phyloP scores from a whole-genome alignment of 2,329 filamentous ascomycete species.

The Zymoseptoria passerinii region DNA sequence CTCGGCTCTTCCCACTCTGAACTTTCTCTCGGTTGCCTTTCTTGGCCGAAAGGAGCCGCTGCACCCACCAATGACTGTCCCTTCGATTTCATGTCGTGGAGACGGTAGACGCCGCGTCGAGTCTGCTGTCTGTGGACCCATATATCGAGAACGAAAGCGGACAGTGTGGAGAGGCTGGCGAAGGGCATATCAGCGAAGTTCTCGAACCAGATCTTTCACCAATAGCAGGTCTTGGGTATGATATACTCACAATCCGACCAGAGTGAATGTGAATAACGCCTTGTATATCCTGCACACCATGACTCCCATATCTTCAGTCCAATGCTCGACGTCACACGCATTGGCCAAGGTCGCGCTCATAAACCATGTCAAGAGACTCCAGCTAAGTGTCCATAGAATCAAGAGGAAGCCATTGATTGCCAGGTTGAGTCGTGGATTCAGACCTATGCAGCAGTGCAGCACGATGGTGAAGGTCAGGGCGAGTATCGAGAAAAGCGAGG shows the following conservation, averaged over 20 bases:
- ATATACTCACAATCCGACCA: slow-evolving; percentile 37
- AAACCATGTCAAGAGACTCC: slow-evolving; percentile 47
- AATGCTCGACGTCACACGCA: slow-evolving; percentile 41
- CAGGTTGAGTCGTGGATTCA: slow-evolving; percentile 46
- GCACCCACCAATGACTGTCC: slow-evolving; percentile 19
- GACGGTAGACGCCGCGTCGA: slow-evolving; percentile 42
- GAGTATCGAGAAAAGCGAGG: slow-evolving; percentile 45
- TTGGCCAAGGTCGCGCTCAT: slow-evolving; percentile 45
- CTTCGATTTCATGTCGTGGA: slow-evolving; percentile 34
- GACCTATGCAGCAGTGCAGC: slow-evolving; percentile 44
- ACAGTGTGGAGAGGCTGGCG: slow-evolving; percentile 37
- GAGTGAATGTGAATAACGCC: slow-evolving; percentile 49
- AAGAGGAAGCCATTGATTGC: slow-evolving; percentile 41
- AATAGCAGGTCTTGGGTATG: neutral
- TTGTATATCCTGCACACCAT: slow-evolving; percentile 53
- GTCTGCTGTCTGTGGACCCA: slow-evolving; percentile 39
- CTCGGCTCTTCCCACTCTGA: slow-evolving; percentile 28
- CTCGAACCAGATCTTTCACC: neutral
- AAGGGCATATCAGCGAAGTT: neutral
- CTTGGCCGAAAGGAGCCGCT: slow-evolving; percentile 21
- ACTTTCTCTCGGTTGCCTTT: slow-evolving; percentile 19
- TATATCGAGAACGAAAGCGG: slow-evolving; percentile 44
- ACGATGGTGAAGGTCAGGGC: slow-evolving; percentile 41
- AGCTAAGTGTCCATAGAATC: slow-evolving; percentile 45
- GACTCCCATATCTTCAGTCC: slow-evolving; percentile 48